These are phyloP conservation scores for Penicillium sp. DNA, from an alignment of 2,329 filamentous ascomycete species.

Conservation along the genomic window DNA sequence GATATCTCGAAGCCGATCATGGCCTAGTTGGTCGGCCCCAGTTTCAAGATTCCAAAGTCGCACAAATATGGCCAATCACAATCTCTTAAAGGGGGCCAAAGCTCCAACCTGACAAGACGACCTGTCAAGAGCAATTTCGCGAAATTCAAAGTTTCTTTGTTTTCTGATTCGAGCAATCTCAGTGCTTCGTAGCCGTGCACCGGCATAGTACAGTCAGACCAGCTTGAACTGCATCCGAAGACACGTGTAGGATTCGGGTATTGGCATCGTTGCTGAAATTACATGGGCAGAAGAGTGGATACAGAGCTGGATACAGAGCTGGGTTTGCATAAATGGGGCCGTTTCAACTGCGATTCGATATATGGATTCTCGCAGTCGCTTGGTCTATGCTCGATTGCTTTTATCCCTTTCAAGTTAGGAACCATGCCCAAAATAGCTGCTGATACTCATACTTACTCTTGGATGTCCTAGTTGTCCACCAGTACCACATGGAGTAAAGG, in stretches of 20 bases:
- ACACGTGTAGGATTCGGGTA: background rate
- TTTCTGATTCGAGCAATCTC: background rate
- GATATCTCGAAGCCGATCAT: slow-evolving; percentile 7
- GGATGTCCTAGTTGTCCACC: background rate
- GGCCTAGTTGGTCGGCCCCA: slow-evolving; percentile 7
- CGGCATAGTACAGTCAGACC: background rate
- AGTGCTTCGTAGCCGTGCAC: background rate
- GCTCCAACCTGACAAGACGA: background rate
- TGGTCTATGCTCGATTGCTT: background rate
- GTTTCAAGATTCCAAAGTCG: slow-evolving; percentile 10
- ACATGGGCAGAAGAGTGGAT: background rate
- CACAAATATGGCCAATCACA: slow-evolving; percentile 7
- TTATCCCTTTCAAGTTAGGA: background rate
- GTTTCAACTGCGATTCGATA: background rate
- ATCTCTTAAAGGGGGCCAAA: background rate
- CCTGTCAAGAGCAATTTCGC: background rate
- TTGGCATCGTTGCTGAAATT: background rate
- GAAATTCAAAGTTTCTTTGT: background rate
- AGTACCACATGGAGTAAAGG: background rate
- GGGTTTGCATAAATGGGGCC: background rate
- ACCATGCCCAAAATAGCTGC: background rate
- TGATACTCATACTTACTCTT: background rate
- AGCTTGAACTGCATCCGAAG: background rate
- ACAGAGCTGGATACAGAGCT: background rate
- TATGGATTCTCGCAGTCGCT: background rate